Conservation (phyloP, 140 eudicot genomes). For the Ambrosia hybrid region DNA sequence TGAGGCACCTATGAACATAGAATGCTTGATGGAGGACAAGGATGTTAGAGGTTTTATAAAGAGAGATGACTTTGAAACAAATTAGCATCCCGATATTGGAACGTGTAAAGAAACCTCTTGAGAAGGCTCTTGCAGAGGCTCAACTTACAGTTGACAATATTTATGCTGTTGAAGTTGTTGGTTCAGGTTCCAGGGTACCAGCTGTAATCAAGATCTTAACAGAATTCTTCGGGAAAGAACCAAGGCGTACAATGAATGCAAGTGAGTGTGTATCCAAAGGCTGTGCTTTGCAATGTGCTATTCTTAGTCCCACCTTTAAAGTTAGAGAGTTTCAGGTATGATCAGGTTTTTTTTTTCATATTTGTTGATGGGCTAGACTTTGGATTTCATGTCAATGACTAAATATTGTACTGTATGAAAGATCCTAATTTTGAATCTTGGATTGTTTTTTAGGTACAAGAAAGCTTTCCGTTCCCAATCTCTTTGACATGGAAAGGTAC, state of each 20-base stretch:
- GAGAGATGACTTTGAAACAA: conserved; percentile 82
- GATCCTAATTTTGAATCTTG: neutral
- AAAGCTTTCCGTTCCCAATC: conserved; percentile 74
- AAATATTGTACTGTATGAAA: neutral
- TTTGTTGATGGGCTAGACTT: neutral
- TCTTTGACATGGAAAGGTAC: conserved; percentile 77
- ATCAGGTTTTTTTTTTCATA: neutral
- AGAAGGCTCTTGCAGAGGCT: conserved; percentile 75
- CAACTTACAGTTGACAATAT: conserved; percentile 58
- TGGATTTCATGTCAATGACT: neutral
- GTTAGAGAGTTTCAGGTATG: conserved; percentile 78
- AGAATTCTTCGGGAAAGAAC: conserved; percentile 84
- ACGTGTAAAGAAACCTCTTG: conserved; percentile 75
- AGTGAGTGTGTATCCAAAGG: conserved; percentile 90
- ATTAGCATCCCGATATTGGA: conserved; percentile 70
- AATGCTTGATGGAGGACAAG: conserved; percentile 77
- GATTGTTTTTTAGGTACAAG: conserved; percentile 60
- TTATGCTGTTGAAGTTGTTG: conserved; percentile 77
- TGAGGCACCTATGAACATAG: conserved; percentile 81
- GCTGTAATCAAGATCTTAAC: conserved; percentile 72
- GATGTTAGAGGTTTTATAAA: conserved; percentile 73
- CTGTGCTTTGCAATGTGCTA: conserved; percentile 78
- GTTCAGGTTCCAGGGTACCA: conserved; percentile 86
- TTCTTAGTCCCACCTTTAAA: conserved; percentile 77
- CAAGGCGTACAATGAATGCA: conserved; percentile 88